Evolutionary conservation across 768 basidiomycete genomes (phyloP).

Genomic region (Atractiella rhizophila): DNA sequence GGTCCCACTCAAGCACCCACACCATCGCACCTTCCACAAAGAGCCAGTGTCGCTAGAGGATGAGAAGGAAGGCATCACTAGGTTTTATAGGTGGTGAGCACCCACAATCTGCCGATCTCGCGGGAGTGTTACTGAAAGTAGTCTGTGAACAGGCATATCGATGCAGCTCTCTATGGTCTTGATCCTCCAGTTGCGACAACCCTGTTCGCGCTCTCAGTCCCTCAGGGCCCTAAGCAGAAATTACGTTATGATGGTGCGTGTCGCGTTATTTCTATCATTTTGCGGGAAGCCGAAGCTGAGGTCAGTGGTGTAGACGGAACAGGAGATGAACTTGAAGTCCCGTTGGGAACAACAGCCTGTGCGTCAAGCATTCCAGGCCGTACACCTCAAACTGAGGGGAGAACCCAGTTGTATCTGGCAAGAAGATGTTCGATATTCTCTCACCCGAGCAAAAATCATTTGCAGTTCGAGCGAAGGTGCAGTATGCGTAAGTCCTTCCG

Average conservation of each 20-base stretch:
- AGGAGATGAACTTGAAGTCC: conserved; percentile 53
- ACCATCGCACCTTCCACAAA: conserved; percentile 69
- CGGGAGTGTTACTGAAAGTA: background rate
- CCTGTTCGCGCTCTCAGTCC: conserved; percentile 51
- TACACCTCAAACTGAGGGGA: background rate
- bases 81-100: conserved; percentile 55
- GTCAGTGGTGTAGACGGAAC: conserved; percentile 66
- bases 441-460: conserved; percentile 47
- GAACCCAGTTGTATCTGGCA: conserved; percentile 30
- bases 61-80: conserved; percentile 47
- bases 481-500: conserved; percentile 28
- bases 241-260: conserved; percentile 16
- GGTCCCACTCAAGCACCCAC: conserved; percentile 60
- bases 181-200: conserved; percentile 50
- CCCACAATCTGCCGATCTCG: background rate
- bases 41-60: conserved; percentile 46
- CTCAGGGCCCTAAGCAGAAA: conserved; percentile 35
- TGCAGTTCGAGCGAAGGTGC: conserved; percentile 47
- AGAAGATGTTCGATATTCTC: conserved; percentile 59
- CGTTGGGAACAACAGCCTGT: conserved; percentile 67
- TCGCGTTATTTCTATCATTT: background rate
- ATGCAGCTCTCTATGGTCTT: conserved; percentile 50
- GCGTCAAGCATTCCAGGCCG: conserved; percentile 20
- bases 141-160: conserved; percentile 36
- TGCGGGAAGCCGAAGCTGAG: background rate